phyloP scores from a whole-genome alignment of 2,329 filamentous ascomycete genomes.

The Fusarium piperis region DNA sequence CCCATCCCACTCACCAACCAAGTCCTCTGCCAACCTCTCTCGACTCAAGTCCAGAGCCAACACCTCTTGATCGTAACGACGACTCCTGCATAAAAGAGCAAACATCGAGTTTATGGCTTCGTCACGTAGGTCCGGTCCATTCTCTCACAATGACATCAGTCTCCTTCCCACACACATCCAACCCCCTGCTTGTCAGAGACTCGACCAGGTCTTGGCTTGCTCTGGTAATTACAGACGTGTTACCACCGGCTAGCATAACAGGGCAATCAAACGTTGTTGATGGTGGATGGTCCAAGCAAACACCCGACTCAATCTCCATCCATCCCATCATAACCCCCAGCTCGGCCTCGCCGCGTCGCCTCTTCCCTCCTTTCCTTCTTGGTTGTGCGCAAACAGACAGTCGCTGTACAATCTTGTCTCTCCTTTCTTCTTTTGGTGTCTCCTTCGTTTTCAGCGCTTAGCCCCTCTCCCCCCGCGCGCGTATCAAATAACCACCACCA shows the following conservation, averaged over 20 bases:
- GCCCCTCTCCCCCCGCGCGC: conserved; percentile 4
- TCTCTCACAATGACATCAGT: conserved; percentile 31
- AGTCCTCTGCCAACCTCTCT: not conserved
- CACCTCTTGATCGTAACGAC: conserved; percentile 2
- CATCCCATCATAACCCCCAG: conserved; percentile 11
- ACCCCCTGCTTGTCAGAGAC: not conserved
- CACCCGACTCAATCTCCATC: conserved; percentile 8
- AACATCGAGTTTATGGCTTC: conserved; percentile 30
- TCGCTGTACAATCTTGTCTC: not conserved
- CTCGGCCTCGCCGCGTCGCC: conserved; percentile 23
- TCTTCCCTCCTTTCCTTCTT: conserved; percentile 10
- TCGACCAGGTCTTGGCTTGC: conserved; percentile 20
- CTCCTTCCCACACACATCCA: not conserved
- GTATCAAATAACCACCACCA: conserved; percentile 12
- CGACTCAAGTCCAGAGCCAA: not conserved
- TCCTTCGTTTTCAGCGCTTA: not conserved
- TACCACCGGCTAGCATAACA: conserved; percentile 31
- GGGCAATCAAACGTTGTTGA: conserved; percentile 35
- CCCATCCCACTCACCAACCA: not conserved
- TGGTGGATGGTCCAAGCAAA: conserved; percentile 34
- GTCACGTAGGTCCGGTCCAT: conserved; percentile 22
- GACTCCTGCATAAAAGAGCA: not conserved
- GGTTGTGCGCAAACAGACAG: not conserved
- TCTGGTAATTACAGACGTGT: conserved; percentile 24
- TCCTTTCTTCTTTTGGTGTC: not conserved